phyloP scores from a whole-genome alignment of 164 flowering plant genomes.

The Echeveria elegans region DNA sequence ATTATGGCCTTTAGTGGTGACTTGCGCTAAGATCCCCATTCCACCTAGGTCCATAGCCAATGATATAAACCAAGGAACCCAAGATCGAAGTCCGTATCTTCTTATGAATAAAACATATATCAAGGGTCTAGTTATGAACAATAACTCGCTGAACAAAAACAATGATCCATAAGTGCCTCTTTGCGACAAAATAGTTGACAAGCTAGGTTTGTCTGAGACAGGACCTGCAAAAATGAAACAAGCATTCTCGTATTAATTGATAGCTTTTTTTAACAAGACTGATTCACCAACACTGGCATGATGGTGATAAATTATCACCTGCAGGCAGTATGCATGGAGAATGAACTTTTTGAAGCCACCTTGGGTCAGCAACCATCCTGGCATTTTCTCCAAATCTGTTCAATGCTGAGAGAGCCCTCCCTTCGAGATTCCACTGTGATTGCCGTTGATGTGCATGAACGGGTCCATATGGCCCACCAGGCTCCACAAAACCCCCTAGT shows the following conservation, averaged over 20 bases:
- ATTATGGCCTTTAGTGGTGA: constrained; percentile 17
- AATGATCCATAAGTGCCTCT: constrained; percentile 65
- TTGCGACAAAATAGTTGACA: constrained; percentile 55
- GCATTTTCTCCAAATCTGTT: constrained; percentile 75
- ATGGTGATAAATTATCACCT: constrained; percentile 25
- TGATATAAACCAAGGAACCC: constrained; percentile 86
- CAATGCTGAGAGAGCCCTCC: constrained; percentile 74
- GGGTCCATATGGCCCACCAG: constrained; percentile 25
- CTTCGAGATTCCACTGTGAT: constrained; percentile 48
- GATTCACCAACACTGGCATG: not conserved
- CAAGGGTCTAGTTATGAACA: constrained; percentile 74
- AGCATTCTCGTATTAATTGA: not conserved
- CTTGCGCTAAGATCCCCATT: constrained; percentile 44
- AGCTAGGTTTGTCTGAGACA: constrained; percentile 36
- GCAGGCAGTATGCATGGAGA: constrained; percentile 37
- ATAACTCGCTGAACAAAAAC: constrained; percentile 56
- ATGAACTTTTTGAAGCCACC: constrained; percentile 50
- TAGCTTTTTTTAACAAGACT: not conserved
- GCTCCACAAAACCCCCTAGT: constrained; percentile 19
- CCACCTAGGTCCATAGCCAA: constrained; percentile 60
- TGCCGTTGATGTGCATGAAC: constrained; percentile 19
- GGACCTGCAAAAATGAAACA: constrained; percentile 27
- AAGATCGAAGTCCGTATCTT: constrained; percentile 77
- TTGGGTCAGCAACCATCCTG: constrained; percentile 47
- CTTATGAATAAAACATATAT: constrained; percentile 75